Base-by-base conservation (phyloP, 1,139 yeast species). In the Zygosaccharomyces pseudobailii region DNA sequence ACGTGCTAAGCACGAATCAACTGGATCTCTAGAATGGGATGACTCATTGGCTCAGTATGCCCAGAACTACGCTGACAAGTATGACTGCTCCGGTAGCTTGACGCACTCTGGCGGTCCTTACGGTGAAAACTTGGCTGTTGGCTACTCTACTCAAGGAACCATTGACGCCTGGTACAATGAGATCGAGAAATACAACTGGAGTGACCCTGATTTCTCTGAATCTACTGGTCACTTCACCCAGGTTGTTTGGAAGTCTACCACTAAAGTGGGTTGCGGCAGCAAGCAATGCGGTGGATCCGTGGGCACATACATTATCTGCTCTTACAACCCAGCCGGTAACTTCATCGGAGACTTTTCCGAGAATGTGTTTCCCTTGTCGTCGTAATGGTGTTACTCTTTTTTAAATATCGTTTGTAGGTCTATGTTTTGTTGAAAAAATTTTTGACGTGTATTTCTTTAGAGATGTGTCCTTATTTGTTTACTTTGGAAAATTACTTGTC, bases 101-200 rank as follows among this genome's bases (percentile, higher is more conserved):
- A 69, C 71, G 32, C 96, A 89, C 72, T 82, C 95, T 43, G 87
- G 86, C 48, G 92, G 92, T 48, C 68, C 73, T 45, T 84, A 78
- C 71, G 96, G 96, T 64, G 96, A 89, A 72, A 89, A 89, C 75
- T 75, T 89, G 64, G 96, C 95, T 45, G 72, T 79, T 46, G 96
- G 96, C 48, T 78, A 74, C 68, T 54, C 74, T 39, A 67, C 73
- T 31, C 71, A 73, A 25, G 85, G 78, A 38, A 87, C 88, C 40
- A 82, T 87, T 49, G 75, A 78, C 39, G 96, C 92, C 46, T 89
- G 96, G 97, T 88, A 87, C 73, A 68, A 73, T 54, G 96, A 87
- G 71, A 81, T 81, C 56, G 55, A 62, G 8, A 55, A 66, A 48
- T 87, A 85, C 73, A 72, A 81, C 70, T 84, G 71, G 69, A 55